Percentiles rank a stretch among this genome's conserved stretches.
phyloP scores from a whole-genome alignment of 2,329 filamentous ascomycete species.

The Fusarium udum region DNA sequence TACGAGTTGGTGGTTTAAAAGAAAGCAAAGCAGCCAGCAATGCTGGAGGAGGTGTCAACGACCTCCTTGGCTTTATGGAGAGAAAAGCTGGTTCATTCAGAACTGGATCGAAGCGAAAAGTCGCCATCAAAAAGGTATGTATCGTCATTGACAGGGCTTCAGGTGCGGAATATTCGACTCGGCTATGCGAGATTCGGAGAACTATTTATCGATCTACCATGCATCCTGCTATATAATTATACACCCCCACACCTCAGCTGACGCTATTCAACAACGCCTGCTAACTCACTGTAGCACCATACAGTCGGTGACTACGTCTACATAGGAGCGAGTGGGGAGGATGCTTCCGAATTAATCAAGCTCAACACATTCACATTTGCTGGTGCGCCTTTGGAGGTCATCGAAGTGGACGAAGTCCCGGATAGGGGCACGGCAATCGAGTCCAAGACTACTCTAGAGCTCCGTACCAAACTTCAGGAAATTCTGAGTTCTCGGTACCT shows the following conservation, averaged over 20 bases:
- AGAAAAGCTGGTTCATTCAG: conserved; percentile 70
- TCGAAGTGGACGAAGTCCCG: conserved; percentile 57
- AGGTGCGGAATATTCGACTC: conserved; percentile 41
- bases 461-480: conserved; percentile 73
- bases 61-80: conserved; percentile 74
- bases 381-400: conserved; percentile 67
- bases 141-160: conserved; percentile 46
- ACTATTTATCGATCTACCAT: conserved; percentile 31
- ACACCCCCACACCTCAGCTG: conserved; percentile 34
- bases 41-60: conserved; percentile 71
- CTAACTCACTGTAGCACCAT: conserved; percentile 77
- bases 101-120: conserved; percentile 57
- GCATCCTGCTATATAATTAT: conserved; percentile 31
- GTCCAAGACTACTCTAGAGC: conserved; percentile 65
- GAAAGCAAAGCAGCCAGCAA: conserved; percentile 75
- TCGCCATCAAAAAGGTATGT: conserved; percentile 84
- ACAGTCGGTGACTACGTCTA: conserved; percentile 75
- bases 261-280: conserved; percentile 54
- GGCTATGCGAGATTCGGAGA: conserved; percentile 32
- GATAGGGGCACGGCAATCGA: conserved; percentile 53
- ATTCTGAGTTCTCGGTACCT: conserved; percentile 82
- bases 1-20: conserved; percentile 70
- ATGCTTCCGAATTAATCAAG: conserved; percentile 71
- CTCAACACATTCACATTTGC: conserved; percentile 76
- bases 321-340: conserved; percentile 71